Base-by-base conservation (phyloP, 202 grass and related monocot species). In the Schoenoplectus triqueter region DNA sequence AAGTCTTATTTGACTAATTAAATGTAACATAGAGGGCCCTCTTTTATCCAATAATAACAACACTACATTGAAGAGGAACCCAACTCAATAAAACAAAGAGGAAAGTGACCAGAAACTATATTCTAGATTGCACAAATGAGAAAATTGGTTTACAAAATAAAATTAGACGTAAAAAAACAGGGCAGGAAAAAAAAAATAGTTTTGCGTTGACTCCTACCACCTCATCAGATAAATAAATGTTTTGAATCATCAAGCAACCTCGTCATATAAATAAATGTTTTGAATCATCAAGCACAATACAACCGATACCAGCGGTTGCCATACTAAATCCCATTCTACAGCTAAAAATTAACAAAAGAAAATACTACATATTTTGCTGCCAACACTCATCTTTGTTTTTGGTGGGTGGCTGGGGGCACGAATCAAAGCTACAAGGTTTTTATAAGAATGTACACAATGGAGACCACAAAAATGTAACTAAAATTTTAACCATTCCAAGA, bases 401-500 rank as follows among this genome's bases (percentile, higher is more conserved):
- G 67, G 13, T 15, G 14, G 14, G 17, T 46, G 70, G 49, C 42
- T 49, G 52, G 22, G 17, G 48, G 51, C 20, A 55, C 47, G 55
- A 55, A 69, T 46, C 61, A 31, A 39, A 82, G 15, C 65, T 55
- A 83, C 64, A 69, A 9, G 68, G 40, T 18, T 48, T 3, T 66
- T 78, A 77, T 64, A 55, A 68, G 55, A 74, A 85, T 88, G 86
- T 88, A 88, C 80, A 94, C 11, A 55, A 85, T 20, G 84, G 10
- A 83, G 51, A 19, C 14, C 22, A n/a, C 46, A 66, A 83, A 80
- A 59, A 42, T 31, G 62, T 7, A 66, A 50, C 80, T 66, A 47
- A 21, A 14, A 20, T 64, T 64, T 81, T 49, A 51, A 39, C 62
- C 63, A 22, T 50, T 66, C 19, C 20, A 50, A 67, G 60, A 68